phyloP scores from a whole-genome alignment of 2,329 filamentous ascomycete species.

The Pseudogymnoascus sp. region DNA sequence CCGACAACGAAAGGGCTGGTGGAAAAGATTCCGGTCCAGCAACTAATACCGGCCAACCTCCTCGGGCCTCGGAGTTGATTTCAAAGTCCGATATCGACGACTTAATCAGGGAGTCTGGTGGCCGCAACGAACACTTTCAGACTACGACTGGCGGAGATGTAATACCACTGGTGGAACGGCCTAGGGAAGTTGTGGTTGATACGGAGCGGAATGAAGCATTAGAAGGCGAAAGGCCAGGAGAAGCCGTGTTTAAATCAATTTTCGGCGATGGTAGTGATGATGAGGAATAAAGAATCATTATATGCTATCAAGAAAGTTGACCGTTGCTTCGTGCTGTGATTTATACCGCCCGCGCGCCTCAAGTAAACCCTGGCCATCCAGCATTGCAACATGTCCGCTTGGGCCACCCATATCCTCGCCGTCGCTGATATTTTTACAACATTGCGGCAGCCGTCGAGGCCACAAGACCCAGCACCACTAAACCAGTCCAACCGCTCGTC shows the following conservation, averaged over 20 bases:
- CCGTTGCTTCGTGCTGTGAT: background rate
- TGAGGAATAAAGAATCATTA: slow-evolving; percentile 33
- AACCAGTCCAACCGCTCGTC: background rate
- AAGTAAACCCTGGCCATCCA: background rate
- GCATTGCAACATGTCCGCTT: background rate
- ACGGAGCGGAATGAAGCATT: slow-evolving; percentile 70
- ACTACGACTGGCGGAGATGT: slow-evolving; percentile 1
- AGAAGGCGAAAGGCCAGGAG: slow-evolving; percentile 63
- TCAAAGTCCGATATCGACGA: slow-evolving; percentile 46
- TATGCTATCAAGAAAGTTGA: background rate
- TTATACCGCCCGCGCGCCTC: background rate
- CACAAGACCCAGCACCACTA: background rate
- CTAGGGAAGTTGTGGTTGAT: slow-evolving; percentile 43
- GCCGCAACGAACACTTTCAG: slow-evolving; percentile 21
- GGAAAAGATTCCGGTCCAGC: background rate
- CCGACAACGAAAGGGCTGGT: slow-evolving; percentile 28
- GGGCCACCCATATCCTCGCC: background rate
- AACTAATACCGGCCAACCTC: slow-evolving; percentile 16
- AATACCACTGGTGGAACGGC: slow-evolving; percentile 15
- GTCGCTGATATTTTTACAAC: background rate
- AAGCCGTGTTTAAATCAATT: slow-evolving; percentile 82
- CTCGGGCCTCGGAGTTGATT: slow-evolving; percentile 37
- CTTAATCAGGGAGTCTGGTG: slow-evolving; percentile 40
- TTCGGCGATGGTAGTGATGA: slow-evolving; percentile 84
- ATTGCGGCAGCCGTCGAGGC: too few species aligned